phyloP scores from a whole-genome alignment of 805 yeast species.

The Ogataea nonfermentans region DNA sequence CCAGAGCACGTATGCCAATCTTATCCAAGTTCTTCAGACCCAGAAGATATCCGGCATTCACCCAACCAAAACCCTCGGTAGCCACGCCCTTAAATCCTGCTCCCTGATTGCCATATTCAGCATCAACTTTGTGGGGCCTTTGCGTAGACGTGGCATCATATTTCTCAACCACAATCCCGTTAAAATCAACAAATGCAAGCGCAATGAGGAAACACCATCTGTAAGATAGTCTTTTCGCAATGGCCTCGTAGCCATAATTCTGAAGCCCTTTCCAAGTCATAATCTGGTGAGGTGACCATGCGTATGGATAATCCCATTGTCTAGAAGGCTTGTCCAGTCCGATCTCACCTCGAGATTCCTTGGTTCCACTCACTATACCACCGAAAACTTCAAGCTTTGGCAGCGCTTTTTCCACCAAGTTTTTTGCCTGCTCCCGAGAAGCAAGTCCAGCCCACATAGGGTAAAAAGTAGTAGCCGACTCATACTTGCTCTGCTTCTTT shows the following conservation, averaged over 20 bases:
- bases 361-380: conserved; percentile 84
- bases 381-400: conserved; percentile 80
- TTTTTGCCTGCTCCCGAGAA: conserved; percentile 61
- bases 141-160: conserved; percentile 82
- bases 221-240: conserved; percentile 69
- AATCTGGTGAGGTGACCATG: conserved; percentile 99
- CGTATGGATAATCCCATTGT: conserved; percentile 98
- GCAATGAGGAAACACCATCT: conserved; percentile 92
- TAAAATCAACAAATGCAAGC: conserved; percentile 84
- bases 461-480: conserved; percentile 90
- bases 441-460: conserved; percentile 85
- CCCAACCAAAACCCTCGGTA: conserved; percentile 98
- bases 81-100: conserved; percentile 89
- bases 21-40: conserved; percentile 68
- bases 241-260: conserved; percentile 65
- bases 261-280: conserved; percentile 85
- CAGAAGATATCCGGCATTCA: conserved; percentile 77
- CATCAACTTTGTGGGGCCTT: conserved; percentile 88
- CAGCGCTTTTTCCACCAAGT: conserved; percentile 55
- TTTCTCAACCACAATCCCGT: conserved; percentile 94
- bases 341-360: conserved; percentile 67
- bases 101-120: conserved; percentile 97
- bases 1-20: conserved; percentile 73
- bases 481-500: conserved; percentile 59
- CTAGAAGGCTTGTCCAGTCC: conserved; percentile 75